Percentiles rank a stretch among this genome's conserved stretches.
These are phyloP conservation scores for Oryza brachyantha DNA, from an alignment of 176 grass and related monocot genomes.

Conservation along the genomic window DNA sequence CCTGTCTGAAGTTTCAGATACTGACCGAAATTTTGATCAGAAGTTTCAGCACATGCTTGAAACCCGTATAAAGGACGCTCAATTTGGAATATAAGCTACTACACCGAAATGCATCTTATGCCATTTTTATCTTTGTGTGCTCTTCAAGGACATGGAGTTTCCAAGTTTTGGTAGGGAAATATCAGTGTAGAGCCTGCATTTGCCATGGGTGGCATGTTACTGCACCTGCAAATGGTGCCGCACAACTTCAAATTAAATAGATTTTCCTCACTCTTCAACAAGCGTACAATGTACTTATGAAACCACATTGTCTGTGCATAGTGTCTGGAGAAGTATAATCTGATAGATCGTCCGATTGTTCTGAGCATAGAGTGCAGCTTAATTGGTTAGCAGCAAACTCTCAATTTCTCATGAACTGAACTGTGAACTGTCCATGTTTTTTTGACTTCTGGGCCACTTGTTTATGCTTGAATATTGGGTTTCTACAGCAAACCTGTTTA, in stretches of 20 bases:
- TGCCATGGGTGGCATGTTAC: background rate
- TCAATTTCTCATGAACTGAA: background rate
- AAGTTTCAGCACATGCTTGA: constrained; percentile 14
- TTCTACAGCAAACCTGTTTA: background rate
- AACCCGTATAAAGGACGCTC: constrained; percentile 25
- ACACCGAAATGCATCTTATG: background rate
- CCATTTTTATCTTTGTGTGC: background rate
- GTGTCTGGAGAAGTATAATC: too few species aligned
- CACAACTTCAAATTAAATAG: background rate
- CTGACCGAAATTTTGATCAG: constrained; percentile 41
- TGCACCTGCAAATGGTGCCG: background rate
- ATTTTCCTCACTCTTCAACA: background rate
- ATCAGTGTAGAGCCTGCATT: background rate
- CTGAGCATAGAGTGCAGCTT: background rate
- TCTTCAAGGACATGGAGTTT: background rate
- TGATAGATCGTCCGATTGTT: too few species aligned
- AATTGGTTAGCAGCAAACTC: background rate
- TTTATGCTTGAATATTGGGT: background rate
- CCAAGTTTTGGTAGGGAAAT: constrained; percentile 22
- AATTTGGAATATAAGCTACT: constrained; percentile 23
- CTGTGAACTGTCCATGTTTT: background rate
- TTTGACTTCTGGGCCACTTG: background rate
- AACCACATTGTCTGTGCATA: constrained; percentile 6
- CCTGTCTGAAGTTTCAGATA: constrained; percentile 45
- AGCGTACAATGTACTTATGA: constrained; percentile 10